Evolutionary conservation across 768 basidiomycete genomes (phyloP).

Genomic region (Mycena floridula): DNA sequence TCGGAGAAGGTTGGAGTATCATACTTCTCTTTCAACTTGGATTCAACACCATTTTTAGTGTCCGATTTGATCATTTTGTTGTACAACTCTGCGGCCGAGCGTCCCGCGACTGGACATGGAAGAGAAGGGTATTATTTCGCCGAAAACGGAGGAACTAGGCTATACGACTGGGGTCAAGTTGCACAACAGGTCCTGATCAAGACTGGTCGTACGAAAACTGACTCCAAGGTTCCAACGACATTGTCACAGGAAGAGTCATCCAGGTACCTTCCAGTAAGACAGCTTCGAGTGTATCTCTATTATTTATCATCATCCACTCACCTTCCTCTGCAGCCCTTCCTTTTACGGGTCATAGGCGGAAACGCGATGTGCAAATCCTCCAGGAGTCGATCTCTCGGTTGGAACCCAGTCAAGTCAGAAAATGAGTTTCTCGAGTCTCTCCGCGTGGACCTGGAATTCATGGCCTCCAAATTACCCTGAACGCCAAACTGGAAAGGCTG

Average conservation of each 20-base stretch:
- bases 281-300: no score
- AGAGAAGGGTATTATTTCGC: constrained; percentile 19
- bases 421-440: no score
- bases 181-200: constrained; percentile 7
- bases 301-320: no score
- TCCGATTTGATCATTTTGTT: constrained; percentile 12
- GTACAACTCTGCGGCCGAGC: constrained; percentile 10
- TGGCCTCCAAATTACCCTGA: no score
- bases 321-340: no score
- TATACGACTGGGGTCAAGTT: constrained; percentile 9
- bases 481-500: no score
- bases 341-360: no score
- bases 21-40: no score
- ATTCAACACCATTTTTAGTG: constrained; percentile 5
- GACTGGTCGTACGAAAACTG: constrained; percentile 17
- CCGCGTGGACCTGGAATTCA: no score
- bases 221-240: constrained; percentile 25
- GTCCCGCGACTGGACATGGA: constrained; percentile 14
- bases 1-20: constrained; percentile 20
- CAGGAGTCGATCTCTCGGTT: no score
- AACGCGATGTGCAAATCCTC: no score
- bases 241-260: constrained; percentile 24
- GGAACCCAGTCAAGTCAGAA: no score
- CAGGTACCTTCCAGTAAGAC: constrained; percentile 19
- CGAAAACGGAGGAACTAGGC: constrained; percentile 12